Evolutionary conservation across 768 basidiomycete species (phyloP), one percentile per base, ranked within the genome.

Genomic region (Hypsizygus marmoreus): DNA sequence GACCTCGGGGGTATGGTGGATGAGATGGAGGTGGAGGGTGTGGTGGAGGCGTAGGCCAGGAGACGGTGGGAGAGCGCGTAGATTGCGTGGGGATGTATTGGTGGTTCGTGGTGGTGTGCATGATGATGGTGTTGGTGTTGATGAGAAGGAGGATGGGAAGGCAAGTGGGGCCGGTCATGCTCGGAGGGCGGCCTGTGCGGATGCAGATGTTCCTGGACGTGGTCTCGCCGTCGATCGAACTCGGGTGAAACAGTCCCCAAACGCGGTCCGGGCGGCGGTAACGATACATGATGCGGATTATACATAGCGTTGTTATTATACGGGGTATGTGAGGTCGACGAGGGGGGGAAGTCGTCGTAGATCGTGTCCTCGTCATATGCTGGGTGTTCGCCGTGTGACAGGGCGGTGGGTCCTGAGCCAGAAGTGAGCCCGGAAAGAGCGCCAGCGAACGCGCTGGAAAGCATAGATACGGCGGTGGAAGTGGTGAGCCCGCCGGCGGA

Each of bases 41-140:
- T 40, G 16, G 48, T 53, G 2, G 62, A 67, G 7, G 78, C 74
- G 53, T 77, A 87, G 4, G 82, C 85, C 11, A 89, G 69, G 19
- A 90, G 75, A 8, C 86, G 81, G 26, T 72, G 64, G 10, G 82
- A 82, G 14, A 86, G 68, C 3, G 82, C 71, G 58, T 80, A 87
- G 8, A 85, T 64, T 1, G 87, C 80, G n/a, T 54, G 64, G 1
- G 72, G 72, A 24, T 11, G 43, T n/a, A 17, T 19, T 12, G 36
- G n/a, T 29, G 17, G 35, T 13, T 35, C 9, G 19, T 37, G 42
- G 26, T 30, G 23, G 5, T 17, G 24, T 13, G n/a, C 24, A 19
- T 12, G 25, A 22, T 26, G 20, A 29, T 40, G 34, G 14, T 32
- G 43, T 22, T 37, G 24, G 14, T 26, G 28, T 23, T 47, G 3